phyloP scores from a whole-genome alignment of 495 filamentous ascomycete species.

The Penicillium lagena region DNA sequence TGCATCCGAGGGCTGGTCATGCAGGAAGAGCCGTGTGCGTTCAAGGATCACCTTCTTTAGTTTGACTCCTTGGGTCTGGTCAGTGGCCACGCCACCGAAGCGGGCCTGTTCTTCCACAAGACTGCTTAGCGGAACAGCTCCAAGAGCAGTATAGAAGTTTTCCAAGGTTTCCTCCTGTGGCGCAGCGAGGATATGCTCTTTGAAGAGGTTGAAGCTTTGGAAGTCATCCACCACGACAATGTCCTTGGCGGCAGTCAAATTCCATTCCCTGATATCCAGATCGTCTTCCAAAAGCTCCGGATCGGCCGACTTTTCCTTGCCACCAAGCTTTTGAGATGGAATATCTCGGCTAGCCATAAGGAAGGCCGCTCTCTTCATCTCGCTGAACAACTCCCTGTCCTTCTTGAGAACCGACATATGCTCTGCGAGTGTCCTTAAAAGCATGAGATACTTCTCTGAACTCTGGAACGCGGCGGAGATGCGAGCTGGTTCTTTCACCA shows the following conservation, averaged over 20 bases:
- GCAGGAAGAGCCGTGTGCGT: constrained; percentile 77
- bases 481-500: constrained; percentile 71
- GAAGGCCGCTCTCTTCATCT: constrained; percentile 69
- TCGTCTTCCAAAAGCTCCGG: constrained; percentile 61
- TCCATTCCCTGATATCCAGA: constrained; percentile 67
- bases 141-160: constrained; percentile 63
- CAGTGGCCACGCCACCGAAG: constrained; percentile 41
- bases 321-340: constrained; percentile 25
- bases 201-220: constrained; percentile 77
- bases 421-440: constrained; percentile 72
- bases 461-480: constrained; percentile 72
- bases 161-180: constrained; percentile 86
- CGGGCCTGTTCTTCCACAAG: constrained; percentile 41
- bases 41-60: constrained; percentile 77
- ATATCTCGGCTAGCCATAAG: constrained; percentile 77
- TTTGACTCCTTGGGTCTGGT: constrained; percentile 48
- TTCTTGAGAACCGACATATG: constrained; percentile 60
- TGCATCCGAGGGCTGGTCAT: constrained; percentile 59
- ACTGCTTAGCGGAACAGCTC: constrained; percentile 34
- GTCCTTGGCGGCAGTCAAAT: constrained; percentile 59
- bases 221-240: constrained; percentile 85
- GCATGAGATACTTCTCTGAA: constrained; percentile 75
- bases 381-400: constrained; percentile 68
- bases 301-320: constrained; percentile 13
- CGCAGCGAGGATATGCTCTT: constrained; percentile 68